Evolutionary conservation across 345 rosid species (phyloP).

Genomic region (Euclidium syriacum): DNA sequence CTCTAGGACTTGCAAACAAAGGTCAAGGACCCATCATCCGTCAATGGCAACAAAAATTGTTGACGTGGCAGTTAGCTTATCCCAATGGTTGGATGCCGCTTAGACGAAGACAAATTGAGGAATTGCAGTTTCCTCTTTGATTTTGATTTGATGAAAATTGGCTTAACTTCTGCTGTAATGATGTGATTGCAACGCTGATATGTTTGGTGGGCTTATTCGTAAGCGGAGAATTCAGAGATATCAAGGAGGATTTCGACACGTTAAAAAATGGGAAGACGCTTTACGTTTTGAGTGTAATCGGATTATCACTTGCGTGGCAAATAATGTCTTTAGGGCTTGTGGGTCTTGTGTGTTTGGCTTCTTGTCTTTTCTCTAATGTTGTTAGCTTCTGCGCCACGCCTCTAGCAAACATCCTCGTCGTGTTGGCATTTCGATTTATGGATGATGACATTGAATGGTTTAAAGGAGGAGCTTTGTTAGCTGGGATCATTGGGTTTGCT

Average conservation of each 20-base stretch:
- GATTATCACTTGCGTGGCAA: conserved; percentile 31
- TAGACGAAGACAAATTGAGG: too few relatives aligned
- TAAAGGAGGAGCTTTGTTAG: conserved; percentile 30
- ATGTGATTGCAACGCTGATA: conserved; percentile 25
- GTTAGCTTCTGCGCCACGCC: conserved; percentile 23
- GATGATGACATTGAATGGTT: conserved; percentile 25
- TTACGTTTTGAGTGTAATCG: conserved; percentile 22
- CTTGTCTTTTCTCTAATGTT: conserved; percentile 39
- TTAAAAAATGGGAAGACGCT: conserved; percentile 19
- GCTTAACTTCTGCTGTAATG: too few relatives aligned
- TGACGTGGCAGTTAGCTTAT: conserved; percentile 66
- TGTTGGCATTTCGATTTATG: conserved; percentile 26
- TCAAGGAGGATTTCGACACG: conserved; percentile 10
- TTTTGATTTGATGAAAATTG: too few relatives aligned
- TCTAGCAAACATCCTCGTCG: conserved; percentile 21
- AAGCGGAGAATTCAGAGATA: conserved; percentile 10
- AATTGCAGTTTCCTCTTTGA: too few relatives aligned
- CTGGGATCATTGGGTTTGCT: conserved; percentile 19
- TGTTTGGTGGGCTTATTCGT: conserved; percentile 24
- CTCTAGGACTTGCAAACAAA: conserved; percentile 45
- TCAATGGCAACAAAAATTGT: conserved; percentile 65
- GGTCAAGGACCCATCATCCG: conserved; percentile 57
- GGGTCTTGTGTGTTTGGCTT: conserved; percentile 33
- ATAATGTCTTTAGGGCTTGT: conserved; percentile 32
- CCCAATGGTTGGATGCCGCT: too few relatives aligned